These are phyloP conservation scores for Dactylellina sp. DNA, from an alignment of 2,329 filamentous ascomycete species.

Conservation along the genomic window DNA sequence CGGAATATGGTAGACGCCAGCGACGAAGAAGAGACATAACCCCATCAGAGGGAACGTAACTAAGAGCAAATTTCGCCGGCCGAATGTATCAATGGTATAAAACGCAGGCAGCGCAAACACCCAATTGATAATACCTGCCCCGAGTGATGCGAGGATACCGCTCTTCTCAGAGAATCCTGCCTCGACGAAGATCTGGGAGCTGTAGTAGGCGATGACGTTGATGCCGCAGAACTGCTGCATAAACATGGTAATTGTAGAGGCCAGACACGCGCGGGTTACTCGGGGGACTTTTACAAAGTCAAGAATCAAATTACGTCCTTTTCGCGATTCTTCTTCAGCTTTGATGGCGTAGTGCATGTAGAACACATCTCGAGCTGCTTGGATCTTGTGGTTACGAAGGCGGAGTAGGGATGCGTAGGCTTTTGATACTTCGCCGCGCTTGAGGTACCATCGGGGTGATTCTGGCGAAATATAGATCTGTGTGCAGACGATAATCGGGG, in stretches of 20 bases:
- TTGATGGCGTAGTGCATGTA: slow-evolving; percentile 74
- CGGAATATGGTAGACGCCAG: slow-evolving; percentile 69
- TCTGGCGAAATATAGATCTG: slow-evolving; percentile 76
- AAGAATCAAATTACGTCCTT: slow-evolving; percentile 67
- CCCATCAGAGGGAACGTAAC: slow-evolving; percentile 75
- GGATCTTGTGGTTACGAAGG: slow-evolving; percentile 70
- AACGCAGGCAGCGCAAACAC: slow-evolving; percentile 73
- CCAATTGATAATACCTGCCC: slow-evolving; percentile 75
- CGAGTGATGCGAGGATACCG: slow-evolving; percentile 72
- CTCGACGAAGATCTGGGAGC: slow-evolving; percentile 72
- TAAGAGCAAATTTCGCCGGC: slow-evolving; percentile 73
- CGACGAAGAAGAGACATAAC: slow-evolving; percentile 68
- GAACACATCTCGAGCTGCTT: slow-evolving; percentile 73
- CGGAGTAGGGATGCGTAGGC: slow-evolving; percentile 68
- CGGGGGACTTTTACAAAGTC: slow-evolving; percentile 73
- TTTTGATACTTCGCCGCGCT: slow-evolving; percentile 65
- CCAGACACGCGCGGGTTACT: slow-evolving; percentile 72
- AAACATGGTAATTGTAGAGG: slow-evolving; percentile 75
- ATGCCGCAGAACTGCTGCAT: slow-evolving; percentile 70
- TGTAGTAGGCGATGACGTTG: slow-evolving; percentile 73
- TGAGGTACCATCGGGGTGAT: slow-evolving; percentile 75
- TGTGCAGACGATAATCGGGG: slow-evolving; percentile 70
- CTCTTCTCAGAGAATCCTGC: slow-evolving; percentile 68
- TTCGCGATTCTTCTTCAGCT: slow-evolving; percentile 70
- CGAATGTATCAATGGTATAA: slow-evolving; percentile 77